Evolutionary conservation across 2,329 filamentous ascomycete species (phyloP), one percentile per base, ranked within the genome.

Genomic region (Pyrenochaeta sp.): DNA sequence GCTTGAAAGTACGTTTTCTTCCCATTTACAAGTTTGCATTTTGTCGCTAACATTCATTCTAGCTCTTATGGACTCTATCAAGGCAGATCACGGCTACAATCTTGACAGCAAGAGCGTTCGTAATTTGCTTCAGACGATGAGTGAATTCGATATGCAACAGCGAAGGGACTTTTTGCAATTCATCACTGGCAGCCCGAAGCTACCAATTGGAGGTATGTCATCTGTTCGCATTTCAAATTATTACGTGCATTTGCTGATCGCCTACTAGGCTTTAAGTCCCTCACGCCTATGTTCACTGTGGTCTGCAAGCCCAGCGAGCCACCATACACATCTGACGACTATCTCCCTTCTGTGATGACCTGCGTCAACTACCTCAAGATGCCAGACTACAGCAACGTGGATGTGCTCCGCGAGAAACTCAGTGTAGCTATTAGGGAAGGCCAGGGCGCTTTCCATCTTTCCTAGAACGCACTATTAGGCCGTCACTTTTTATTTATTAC

Each of bases 281-380:
- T 99, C 58, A 98, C 92, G 2, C 95, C 95, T 17, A 97, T 98
- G 89, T 98, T 99, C 74, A 99, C 95, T 2, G 95, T 99, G 58
- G 95, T 99, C 37, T 98, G 95, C 83, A 97, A 97, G 77, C 94
- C 94, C n/a, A 96, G 91, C 75, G 95, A 99, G 72, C 87, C 92
- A 14, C 95, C 95, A 1, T 95, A 93, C 75, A 90, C 89, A 3
- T 94, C 94, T 4, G 95, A 99, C 71, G 95, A 99, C 79, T 99
- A 98, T 70, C 84, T 99, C n/a, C 95, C 96, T 11, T 98, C 93
- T 74, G 96, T 99, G 75, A 99, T 99, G 96, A 99, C 96, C 10
- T 99, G 96, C 75, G 95, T 97, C 77, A 99, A 99, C 77, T 99
- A 99, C 75, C 86, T 99, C 68, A 99, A 99, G 79, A 84, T 99